Base-by-base conservation (phyloP, 2,329 filamentous ascomycete genomes). In the Cercospora sesami region DNA sequence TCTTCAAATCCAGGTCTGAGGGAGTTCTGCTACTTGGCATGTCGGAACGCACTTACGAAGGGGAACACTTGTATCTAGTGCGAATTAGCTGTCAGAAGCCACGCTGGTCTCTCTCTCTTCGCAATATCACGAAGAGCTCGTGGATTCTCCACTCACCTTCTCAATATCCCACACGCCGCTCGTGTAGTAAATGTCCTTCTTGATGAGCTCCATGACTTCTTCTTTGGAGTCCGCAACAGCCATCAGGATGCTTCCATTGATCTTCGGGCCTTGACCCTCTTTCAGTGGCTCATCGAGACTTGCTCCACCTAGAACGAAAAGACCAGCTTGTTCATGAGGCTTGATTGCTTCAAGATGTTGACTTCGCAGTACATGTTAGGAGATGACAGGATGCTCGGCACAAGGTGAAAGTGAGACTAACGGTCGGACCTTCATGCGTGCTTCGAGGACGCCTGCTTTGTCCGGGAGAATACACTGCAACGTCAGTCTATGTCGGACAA, bases 131-230 rank as follows among this genome's bases (percentile, higher is more conserved):
- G 23, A 18, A 3, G 5, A 59, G 31, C 55, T 31, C 18, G 16
- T 16, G 7, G 8, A 4, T 23, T 4, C 6, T 33, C 10, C 16
- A 65, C 66, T 64, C 36, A 83, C 79, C 77, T 83, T 83, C 9
- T 78, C 77, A 75, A 76, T 72, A 82, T 97, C 92, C 93, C 93
- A 97, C 8, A 96, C 93, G 0, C 89, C 91, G 53, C 80, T 84
- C 68, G 81, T 84, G 9, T 85, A 83, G 80, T 96, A 97, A 9
- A 93, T 82, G 81, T 97, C 93, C 60, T 86, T 84, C 78, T 86
- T 86, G 58, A 97, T 78, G 62, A 86, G 76, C 73, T 90, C 85
- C 59, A 62, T 51, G 2, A 68, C 87, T 77, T 93, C 90, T 71
- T 93, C 90, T 74, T 86, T 87, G 8, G 85, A 89, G 69, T 87